phyloP scores from a whole-genome alignment of 257 asterid genomes.

The Lithospermum erythrorhizon region DNA sequence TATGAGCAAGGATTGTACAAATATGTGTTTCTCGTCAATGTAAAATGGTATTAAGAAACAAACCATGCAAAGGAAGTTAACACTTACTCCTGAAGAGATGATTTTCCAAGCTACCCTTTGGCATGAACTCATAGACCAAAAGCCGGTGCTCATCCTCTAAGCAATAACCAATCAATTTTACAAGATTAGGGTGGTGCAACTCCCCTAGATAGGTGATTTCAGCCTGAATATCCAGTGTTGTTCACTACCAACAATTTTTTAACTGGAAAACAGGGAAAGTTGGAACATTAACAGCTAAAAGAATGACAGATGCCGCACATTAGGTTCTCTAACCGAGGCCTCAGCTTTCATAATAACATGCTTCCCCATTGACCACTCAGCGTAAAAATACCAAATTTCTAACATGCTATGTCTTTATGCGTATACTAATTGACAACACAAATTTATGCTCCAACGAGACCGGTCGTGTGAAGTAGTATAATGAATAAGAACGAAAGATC shows the following conservation, averaged over 20 bases:
- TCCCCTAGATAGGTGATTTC: constrained; percentile 61
- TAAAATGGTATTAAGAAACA: constrained; percentile 8
- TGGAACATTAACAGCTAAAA: not conserved
- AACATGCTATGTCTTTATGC: too few species aligned
- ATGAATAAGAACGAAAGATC: too few species aligned
- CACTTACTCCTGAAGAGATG: constrained; percentile 63
- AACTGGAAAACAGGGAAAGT: not conserved
- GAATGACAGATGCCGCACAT: not conserved
- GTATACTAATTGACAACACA: too few species aligned
- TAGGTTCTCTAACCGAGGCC: not conserved
- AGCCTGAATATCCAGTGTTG: constrained; percentile 29
- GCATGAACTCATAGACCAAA: constrained; percentile 64
- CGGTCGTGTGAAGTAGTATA: too few species aligned
- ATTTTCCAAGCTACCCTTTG: constrained; percentile 69
- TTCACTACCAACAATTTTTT: not conserved
- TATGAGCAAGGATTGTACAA: constrained; percentile 3
- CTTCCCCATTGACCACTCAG: not conserved
- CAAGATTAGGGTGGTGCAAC: constrained; percentile 62
- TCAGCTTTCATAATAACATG: too few species aligned
- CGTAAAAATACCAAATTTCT: too few species aligned
- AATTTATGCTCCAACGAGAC: too few species aligned
- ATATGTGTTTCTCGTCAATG: not conserved
- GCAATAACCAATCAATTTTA: constrained; percentile 63
- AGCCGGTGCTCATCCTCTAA: constrained; percentile 59
- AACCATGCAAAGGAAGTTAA: constrained; percentile 2